Percentiles rank a stretch among this genome's conserved stretches.
Conservation (phyloP, 2,329 filamentous ascomycete species). For the Pseudocercospora musae region DNA sequence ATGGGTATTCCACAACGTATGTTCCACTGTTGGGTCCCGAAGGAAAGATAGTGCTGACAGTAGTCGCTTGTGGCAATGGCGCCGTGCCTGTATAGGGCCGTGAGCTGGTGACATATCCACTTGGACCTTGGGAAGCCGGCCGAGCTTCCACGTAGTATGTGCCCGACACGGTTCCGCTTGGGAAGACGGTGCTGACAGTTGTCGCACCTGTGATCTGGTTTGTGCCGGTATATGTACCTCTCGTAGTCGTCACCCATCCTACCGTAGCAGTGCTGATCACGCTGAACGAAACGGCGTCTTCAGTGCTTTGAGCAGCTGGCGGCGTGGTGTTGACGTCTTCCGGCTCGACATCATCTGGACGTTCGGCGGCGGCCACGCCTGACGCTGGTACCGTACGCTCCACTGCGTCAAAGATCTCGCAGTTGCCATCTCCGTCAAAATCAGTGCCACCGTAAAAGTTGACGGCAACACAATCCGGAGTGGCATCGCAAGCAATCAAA, state of each 20-base stretch:
- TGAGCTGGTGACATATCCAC: constrained; percentile 3
- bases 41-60: constrained; percentile 2
- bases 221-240: constrained; percentile 7
- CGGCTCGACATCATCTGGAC: constrained; percentile 3
- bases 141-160: constrained; percentile 11
- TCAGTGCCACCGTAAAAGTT: constrained; percentile 8
- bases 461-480: constrained; percentile 10
- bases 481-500: constrained; percentile 6
- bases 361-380: constrained; percentile 4
- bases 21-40: not conserved
- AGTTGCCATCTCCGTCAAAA: not conserved
- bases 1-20: constrained; percentile 1
- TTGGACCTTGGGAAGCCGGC: not conserved
- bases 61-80: not conserved
- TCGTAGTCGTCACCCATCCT: constrained; percentile 8
- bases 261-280: constrained; percentile 11
- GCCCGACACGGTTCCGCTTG: constrained; percentile 4
- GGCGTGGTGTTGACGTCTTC: constrained; percentile 6
- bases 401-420: constrained; percentile 11
- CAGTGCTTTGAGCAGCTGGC: not conserved
- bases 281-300: not conserved
- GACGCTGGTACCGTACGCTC: not conserved
- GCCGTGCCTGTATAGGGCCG: constrained; percentile 2
- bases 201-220: constrained; percentile 10
- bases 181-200: constrained; percentile 12